Percentiles rank a stretch among this genome's conserved stretches.
Evolutionary conservation across 2,329 filamentous ascomycete genomes (phyloP).

Genomic region (Colletotrichum tofieldiae): DNA sequence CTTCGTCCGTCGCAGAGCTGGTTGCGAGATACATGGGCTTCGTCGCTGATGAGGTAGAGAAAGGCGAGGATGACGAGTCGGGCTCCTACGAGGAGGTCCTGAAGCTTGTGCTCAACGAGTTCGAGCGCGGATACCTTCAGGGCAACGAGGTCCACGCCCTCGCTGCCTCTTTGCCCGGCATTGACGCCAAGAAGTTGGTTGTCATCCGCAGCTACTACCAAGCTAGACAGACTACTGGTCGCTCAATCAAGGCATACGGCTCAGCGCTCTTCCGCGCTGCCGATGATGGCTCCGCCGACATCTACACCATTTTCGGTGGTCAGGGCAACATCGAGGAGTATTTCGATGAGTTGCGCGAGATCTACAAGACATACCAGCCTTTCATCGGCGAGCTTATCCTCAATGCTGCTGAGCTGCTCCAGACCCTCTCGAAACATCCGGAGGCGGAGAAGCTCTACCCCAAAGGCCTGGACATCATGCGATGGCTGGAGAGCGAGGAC

Average conservation of each 20-base stretch:
- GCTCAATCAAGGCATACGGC: constrained; percentile 91
- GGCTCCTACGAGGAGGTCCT: constrained; percentile 94
- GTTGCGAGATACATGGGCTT: constrained; percentile 95
- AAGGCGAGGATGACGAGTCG: constrained; percentile 90
- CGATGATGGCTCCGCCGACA: constrained; percentile 83
- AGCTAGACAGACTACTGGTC: constrained; percentile 85
- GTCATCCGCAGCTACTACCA: constrained; percentile 94
- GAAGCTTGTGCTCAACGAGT: constrained; percentile 94
- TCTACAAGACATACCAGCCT: constrained; percentile 91
- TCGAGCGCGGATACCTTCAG: constrained; percentile 93
- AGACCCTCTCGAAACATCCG: constrained; percentile 85
- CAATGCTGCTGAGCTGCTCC: constrained; percentile 88
- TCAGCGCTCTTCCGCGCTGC: constrained; percentile 93
- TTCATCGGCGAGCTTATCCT: constrained; percentile 90
- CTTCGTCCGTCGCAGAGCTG: constrained; percentile 94
- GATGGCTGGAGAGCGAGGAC: constrained; percentile 92
- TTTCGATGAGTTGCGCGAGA: constrained; percentile 95
- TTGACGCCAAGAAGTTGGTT: constrained; percentile 91
- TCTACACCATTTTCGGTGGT: constrained; percentile 96
- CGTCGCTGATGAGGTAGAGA: constrained; percentile 89
- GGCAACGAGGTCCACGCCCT: constrained; percentile 98
- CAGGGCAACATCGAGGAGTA: constrained; percentile 99
- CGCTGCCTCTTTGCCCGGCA: constrained; percentile 88
- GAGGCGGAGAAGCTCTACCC: constrained; percentile 95
- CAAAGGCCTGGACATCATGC: constrained; percentile 95